Percentiles rank a stretch among this genome's conserved stretches.
Conservation (phyloP, 2,329 filamentous ascomycete genomes). For the Achaetomium macrosporum region DNA sequence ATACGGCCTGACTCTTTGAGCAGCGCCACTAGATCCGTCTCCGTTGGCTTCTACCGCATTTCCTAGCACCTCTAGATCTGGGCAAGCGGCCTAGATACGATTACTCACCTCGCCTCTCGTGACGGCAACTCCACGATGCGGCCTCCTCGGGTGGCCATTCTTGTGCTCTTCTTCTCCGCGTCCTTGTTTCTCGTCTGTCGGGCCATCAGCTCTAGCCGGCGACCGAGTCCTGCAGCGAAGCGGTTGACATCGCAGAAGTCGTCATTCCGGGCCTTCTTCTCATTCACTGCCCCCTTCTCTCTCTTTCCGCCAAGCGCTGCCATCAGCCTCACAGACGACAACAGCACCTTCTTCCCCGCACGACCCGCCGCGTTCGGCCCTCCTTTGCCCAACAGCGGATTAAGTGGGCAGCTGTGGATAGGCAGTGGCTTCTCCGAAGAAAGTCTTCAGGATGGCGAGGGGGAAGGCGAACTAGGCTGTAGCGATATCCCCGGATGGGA, state of each 20-base stretch:
- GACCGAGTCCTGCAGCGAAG: slow-evolving; percentile 22
- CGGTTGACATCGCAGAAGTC: slow-evolving; percentile 29
- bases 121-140: slow-evolving; percentile 39
- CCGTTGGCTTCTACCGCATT: not conserved
- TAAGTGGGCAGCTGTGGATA: slow-evolving; percentile 90
- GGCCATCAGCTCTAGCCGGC: slow-evolving; percentile 39
- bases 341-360: slow-evolving; percentile 93
- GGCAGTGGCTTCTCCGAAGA: slow-evolving; percentile 88
- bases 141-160: slow-evolving; percentile 48
- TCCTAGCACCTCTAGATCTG: not conserved
- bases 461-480: slow-evolving; percentile 84
- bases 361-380: slow-evolving; percentile 92
- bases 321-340: slow-evolving; percentile 95
- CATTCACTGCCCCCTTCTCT: slow-evolving; percentile 70
- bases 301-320: slow-evolving; percentile 93
- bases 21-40: slow-evolving; percentile 7
- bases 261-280: slow-evolving; percentile 55
- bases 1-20: slow-evolving; percentile 15
- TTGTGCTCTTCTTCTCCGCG: slow-evolving; percentile 48
- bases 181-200: slow-evolving; percentile 52
- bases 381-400: slow-evolving; percentile 62
- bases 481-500: slow-evolving; percentile 90
- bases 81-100: not conserved
- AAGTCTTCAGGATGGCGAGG: slow-evolving; percentile 54
- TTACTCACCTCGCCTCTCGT: not conserved